Conservation (phyloP, 1,284 basidiomycete species). For the Melampsora larici-populina region DNA sequence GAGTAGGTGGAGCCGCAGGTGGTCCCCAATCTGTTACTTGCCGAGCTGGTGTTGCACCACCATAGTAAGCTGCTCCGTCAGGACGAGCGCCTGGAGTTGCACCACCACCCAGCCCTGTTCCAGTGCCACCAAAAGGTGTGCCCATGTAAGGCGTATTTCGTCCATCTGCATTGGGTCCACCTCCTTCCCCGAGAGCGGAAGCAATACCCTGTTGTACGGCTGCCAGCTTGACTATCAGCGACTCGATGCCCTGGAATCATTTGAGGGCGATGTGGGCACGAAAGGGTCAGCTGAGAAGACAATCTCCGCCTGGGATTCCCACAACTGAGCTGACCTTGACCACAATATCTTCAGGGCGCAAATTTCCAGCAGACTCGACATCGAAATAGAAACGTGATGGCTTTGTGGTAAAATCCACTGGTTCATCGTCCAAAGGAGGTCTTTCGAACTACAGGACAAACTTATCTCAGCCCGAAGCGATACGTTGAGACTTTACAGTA, state of each 20-base stretch:
- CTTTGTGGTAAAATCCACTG: slow-evolving; percentile 80
- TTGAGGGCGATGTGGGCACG: not conserved
- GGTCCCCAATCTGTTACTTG: slow-evolving; percentile 33
- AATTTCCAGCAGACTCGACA: slow-evolving; percentile 83
- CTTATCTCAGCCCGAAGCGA: slow-evolving; percentile 49
- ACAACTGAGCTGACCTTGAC: slow-evolving; percentile 63
- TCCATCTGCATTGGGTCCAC: slow-evolving; percentile 37
- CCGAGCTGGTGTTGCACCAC: slow-evolving; percentile 35
- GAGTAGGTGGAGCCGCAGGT: slow-evolving; percentile 31
- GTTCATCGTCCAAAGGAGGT: slow-evolving; percentile 69
- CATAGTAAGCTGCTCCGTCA: slow-evolving; percentile 32
- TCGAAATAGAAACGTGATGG: slow-evolving; percentile 85
- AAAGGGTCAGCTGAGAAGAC: not conserved
- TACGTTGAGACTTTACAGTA: not conserved
- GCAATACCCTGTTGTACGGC: slow-evolving; percentile 42
- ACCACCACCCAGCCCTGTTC: slow-evolving; percentile 18
- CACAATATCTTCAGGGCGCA: slow-evolving; percentile 81
- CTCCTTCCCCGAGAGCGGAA: slow-evolving; percentile 37
- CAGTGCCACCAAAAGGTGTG: slow-evolving; percentile 38
- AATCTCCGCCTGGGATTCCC: not conserved
- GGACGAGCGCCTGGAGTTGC: slow-evolving; percentile 34
- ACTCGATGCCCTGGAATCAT: slow-evolving; percentile 35
- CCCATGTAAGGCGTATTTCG: slow-evolving; percentile 43
- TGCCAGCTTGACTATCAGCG: slow-evolving; percentile 42
- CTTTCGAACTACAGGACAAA: slow-evolving; percentile 64